Evolutionary conservation across 1,139 yeast species (phyloP).

Genomic region (Arxiozyma telluris): DNA sequence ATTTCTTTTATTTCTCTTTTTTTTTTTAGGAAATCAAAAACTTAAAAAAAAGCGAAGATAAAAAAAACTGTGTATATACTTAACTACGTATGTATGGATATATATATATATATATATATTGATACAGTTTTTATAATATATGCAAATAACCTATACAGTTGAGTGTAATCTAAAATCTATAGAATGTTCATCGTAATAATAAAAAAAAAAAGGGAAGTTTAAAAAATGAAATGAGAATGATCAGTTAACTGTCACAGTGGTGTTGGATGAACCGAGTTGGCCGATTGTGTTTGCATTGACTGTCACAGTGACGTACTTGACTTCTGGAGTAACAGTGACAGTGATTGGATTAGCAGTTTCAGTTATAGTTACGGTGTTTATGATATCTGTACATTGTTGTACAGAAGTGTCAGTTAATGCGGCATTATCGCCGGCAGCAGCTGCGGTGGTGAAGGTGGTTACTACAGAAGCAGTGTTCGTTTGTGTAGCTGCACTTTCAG

Average conservation of each 20-base stretch:
- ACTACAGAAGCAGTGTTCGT: not conserved
- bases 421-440: not conserved
- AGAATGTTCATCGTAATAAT: too few species aligned
- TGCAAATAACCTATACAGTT: not conserved
- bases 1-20: too few species aligned
- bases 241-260: not conserved
- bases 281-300: conserved; percentile 7
- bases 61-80: too few species aligned
- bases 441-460: not conserved
- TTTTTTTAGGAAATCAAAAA: too few species aligned
- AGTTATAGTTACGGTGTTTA: not conserved
- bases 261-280: conserved; percentile 11
- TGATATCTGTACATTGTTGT: not conserved
- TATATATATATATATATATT: too few species aligned
- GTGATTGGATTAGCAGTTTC: conserved; percentile 9
- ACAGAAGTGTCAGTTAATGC: not conserved
- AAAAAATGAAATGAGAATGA: too few species aligned
- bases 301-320: conserved; percentile 17
- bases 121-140: not conserved
- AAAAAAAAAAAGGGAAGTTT: too few species aligned
- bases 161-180: not conserved
- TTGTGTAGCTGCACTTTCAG: too few species aligned
- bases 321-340: not conserved
- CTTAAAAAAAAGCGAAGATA: not conserved
- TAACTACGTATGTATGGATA: too few species aligned